Evolutionary conservation across 139 green algal species (phyloP), one percentile per base, ranked within the genome.

Genomic region (Medakamo hakoo): DNA sequence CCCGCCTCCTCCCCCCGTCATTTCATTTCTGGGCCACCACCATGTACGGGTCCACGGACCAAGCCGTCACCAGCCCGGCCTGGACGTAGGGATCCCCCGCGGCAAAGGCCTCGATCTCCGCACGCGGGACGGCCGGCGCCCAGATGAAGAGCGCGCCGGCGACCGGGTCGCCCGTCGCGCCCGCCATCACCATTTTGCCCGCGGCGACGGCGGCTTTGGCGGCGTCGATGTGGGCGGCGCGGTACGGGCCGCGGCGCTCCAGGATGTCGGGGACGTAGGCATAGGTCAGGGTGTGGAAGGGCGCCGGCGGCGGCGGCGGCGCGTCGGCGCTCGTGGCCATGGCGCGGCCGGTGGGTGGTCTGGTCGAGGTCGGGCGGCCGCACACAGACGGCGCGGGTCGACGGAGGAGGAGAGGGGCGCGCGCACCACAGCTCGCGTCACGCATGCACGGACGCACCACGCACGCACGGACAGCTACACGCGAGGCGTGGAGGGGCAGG

Each of bases 61-160:
- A 86, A 1, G 56, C 60, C 4, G 78, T 65, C 49, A 91, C 79
- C 22, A 91, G 69, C 1, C 77, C 77, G 40, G 78, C 79, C 52
- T 82, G 67, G 21, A 89, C 73, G 59, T 93, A 93, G 1, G 82
- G 73, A 57, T 90, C 83, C n/a, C 61, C 64, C 48, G 76, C 63
- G 9, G 86, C 84, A 73, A 88, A 93, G 20, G 65, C 69, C 64
- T 88, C 73, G 20, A 92, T 81, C 18, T 93, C 85, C 62, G 86
- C 67, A 49, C 56, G 32, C 31, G 28, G 30, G 55, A 25, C 60
- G 58, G 23, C 24, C 28, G 24, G 63, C 59, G 27, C 59, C 61
- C 79, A 90, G 18, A 90, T 69, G 49, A 88, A 86, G 0, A 86
- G 29, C 0, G 76, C 82, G 1, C 76, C 78, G 60, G 86, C 76